Conservation (phyloP, 306 rosid species). For the Lithocarpus polystachyus region DNA sequence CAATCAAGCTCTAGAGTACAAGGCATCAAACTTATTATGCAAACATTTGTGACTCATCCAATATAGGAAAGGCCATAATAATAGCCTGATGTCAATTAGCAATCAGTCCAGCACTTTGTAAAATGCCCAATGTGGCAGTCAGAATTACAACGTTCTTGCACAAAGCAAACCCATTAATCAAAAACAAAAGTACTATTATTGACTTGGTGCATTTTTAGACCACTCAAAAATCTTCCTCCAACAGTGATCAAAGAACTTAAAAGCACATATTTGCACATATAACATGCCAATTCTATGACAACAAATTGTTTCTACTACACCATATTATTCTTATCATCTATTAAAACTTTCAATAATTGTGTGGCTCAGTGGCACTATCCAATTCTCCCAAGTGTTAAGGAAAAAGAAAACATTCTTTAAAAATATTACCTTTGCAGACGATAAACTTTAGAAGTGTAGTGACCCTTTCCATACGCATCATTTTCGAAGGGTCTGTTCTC, state of each 20-base stretch:
- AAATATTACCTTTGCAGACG: constrained; percentile 41
- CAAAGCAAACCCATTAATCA: no score
- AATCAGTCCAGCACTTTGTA: no score
- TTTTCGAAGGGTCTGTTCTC: constrained; percentile 41
- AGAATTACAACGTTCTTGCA: no score
- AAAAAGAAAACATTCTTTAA: background rate
- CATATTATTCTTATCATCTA: background rate
- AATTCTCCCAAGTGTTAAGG: no score
- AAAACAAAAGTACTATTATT: no score
- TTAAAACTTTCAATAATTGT: background rate
- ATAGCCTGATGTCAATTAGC: no score
- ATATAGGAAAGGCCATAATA: no score
- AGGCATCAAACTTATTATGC: background rate
- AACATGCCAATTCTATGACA: background rate
- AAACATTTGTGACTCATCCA: no score
- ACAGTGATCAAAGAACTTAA: background rate
- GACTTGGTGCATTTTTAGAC: no score
- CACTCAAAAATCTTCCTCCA: background rate
- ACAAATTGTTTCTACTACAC: background rate
- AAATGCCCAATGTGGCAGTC: no score
- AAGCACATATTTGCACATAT: background rate
- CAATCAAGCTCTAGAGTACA: background rate
- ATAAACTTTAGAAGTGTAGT: constrained; percentile 38
- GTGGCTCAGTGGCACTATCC: no score
- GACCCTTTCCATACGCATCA: constrained; percentile 39